Evolutionary conservation across 495 filamentous ascomycete species (phyloP), one percentile per base, ranked within the genome.

Genomic region (Penicillium angulare): DNA sequence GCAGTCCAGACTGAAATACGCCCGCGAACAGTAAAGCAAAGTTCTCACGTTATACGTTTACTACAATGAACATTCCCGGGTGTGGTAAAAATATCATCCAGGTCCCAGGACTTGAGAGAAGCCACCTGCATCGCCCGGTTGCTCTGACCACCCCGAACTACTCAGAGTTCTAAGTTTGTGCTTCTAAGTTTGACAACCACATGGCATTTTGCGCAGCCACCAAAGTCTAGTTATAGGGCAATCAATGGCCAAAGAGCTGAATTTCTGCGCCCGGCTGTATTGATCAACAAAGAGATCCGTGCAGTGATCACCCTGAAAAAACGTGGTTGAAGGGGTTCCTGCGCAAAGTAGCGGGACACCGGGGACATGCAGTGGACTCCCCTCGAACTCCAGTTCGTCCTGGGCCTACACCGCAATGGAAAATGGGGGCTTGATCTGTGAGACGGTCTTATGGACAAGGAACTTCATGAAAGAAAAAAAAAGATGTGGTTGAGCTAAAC

Each of bases 131-230:
- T 32, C 29, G 15, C 4, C 20, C 20, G 39, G 7, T 26, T n/a
- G 5, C 39, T n/a, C 15, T 18, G n/a, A 13, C n/a, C 0, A 31
- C 20, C 2, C 15, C 13, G 41, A 12, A 29, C 17, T 17, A 8
- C 29, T 13, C 3, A 31, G 9, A n/a, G n/a, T n/a, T n/a, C n/a
- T n/a, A n/a, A n/a, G n/a, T n/a, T n/a, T n/a, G n/a, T n/a, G n/a
- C 29, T 23, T 49, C 39, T 41, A 32, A 40, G 12, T 40, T 44
- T 33, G 49, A 41, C 15, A 13, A 47, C 54, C 49, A 57, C 49
- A 57, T 53, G 44, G 55, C 44, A 45, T 6, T n/a, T 16, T 34
- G 33, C 13, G 40, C 41, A 18, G 10, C 38, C 38, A 24, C 12
- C 21, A 12, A 24, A n/a, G 10, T 12, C 22, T 15, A 23, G 21